phyloP scores from a whole-genome alignment of 257 asterid genomes.

The Galeopsis tetrahit region DNA sequence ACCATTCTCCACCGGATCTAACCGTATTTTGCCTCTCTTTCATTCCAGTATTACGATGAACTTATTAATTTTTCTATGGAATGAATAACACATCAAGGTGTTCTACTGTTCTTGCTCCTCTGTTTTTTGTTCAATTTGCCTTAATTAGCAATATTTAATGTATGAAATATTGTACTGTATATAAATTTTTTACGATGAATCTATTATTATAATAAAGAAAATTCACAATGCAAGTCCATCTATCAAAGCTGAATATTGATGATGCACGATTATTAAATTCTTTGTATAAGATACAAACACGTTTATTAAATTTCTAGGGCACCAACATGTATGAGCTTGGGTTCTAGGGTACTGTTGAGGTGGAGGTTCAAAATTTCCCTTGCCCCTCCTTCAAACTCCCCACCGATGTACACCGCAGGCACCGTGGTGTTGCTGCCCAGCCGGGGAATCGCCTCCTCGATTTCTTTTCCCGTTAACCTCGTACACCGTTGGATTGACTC shows the following conservation, averaged over 20 bases:
- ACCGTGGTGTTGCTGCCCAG: conserved; percentile 38
- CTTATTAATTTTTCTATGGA: conserved; percentile 46
- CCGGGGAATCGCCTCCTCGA: no score
- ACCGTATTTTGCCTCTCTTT: conserved; percentile 41
- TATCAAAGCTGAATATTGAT: no score
- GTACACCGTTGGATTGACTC: conserved; percentile 40
- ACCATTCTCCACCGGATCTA: conserved; percentile 51
- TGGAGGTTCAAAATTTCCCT: conserved; percentile 47
- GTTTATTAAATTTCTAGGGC: conserved; percentile 27
- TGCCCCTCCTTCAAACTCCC: conserved; percentile 47
- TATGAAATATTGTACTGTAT: no score
- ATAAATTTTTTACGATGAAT: no score
- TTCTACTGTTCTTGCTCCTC: conserved; percentile 48
- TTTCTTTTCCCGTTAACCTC: conserved; percentile 31
- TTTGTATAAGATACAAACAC: conserved; percentile 41
- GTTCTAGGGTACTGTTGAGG: conserved; percentile 33
- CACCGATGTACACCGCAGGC: conserved; percentile 53
- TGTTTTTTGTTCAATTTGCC: conserved; percentile 1
- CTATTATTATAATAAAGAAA: no score
- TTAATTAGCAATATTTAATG: no score
- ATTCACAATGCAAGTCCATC: background rate
- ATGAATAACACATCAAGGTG: conserved; percentile 45
- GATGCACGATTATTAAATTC: no score
- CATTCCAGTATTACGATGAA: conserved; percentile 40
- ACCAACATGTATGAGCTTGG: conserved; percentile 46